Base-by-base conservation (phyloP, 2,329 filamentous ascomycete genomes). In the Colletotrichum scovillei region DNA sequence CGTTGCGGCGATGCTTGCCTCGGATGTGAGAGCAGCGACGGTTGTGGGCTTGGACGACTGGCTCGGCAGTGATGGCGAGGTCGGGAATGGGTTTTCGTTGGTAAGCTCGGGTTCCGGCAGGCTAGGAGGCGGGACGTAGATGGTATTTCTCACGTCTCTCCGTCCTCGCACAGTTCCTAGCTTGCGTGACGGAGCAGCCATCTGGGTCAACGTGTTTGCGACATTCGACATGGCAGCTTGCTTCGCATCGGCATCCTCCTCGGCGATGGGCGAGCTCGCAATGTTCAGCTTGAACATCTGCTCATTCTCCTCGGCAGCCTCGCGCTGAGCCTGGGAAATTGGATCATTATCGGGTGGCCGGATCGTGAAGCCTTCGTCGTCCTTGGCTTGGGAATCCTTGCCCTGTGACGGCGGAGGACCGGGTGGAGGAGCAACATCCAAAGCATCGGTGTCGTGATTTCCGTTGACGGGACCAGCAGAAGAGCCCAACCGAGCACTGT, bases 111-210 rank as follows among this genome's bases (percentile, higher is more conserved):
- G 79, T 74, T 85, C 81, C 16, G 83, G 73, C 19, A 83, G 75
- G 35, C 80, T 79, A 8, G 81, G 76, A 4, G 84, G 81, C 11
- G 94, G 92, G 75, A 95, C 88, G 79, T 97, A 96, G 67, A 98
- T 92, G 1, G 95, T 98, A 82, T 97, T 97, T 72, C 96, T 91
- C 75, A 97, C 94, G 81, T 98, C 96, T 80, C 97, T 90, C 74
- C 97, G 93, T 64, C 97, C 97, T 76, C 97, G 91, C 19, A 97
- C 86, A 16, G 95, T 98, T 58, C 94, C 93, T 16, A 90, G 85
- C 78, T 91, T 93, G 30, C 93, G 90, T 69, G 90, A 89, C 24
- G 95, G 91, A 69, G 91, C 89, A 30, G 91, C 87, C 78, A 88
- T 83, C 49, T 86, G 86, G 69, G 92, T 92, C 49, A 97, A 84